Evolutionary conservation across 495 filamentous ascomycete genomes (phyloP).

Genomic region (Gamarada debralockiae): DNA sequence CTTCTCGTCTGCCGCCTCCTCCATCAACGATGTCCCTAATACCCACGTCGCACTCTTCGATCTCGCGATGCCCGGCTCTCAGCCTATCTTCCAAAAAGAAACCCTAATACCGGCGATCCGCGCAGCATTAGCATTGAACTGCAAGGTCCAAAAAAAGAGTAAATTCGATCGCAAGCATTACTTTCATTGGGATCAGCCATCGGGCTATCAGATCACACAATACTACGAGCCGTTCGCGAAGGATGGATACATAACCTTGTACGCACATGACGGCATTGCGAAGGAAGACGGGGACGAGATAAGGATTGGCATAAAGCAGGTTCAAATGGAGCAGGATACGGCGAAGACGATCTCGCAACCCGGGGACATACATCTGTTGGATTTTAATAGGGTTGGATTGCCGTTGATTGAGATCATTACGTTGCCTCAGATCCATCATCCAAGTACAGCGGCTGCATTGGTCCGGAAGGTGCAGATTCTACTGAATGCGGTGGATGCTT

Average conservation of each 20-base stretch:
- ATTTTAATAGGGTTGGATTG: conserved; percentile 90
- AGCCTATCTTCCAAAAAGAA: conserved; percentile 80
- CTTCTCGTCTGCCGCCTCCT: conserved; percentile 75
- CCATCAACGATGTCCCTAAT: conserved; percentile 69
- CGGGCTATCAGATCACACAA: conserved; percentile 96
- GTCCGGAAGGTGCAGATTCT: conserved; percentile 86
- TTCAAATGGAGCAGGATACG: conserved; percentile 97
- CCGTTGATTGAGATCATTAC: conserved; percentile 97
- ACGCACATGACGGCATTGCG: conserved; percentile 74
- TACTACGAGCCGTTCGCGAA: conserved; percentile 86
- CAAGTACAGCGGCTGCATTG: conserved; percentile 78
- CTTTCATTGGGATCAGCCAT: conserved; percentile 96
- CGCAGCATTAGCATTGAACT: conserved; percentile 80
- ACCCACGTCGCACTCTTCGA: conserved; percentile 86
- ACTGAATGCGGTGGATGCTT: conserved; percentile 75
- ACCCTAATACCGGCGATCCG: conserved; percentile 85
- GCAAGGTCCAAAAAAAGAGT: conserved; percentile 68
- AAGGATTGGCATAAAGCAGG: conserved; percentile 77
- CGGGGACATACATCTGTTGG: conserved; percentile 69
- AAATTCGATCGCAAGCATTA: conserved; percentile 97
- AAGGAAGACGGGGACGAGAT: conserved; percentile 62
- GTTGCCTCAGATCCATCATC: conserved; percentile 75
- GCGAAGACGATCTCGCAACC: conserved; percentile 85
- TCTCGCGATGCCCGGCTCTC: conserved; percentile 81
- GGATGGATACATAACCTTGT: conserved; percentile 67